Evolutionary conservation across 2,329 filamentous ascomycete species (phyloP), one percentile per base, ranked within the genome.

Genomic region (Stylonectria norvegica): DNA sequence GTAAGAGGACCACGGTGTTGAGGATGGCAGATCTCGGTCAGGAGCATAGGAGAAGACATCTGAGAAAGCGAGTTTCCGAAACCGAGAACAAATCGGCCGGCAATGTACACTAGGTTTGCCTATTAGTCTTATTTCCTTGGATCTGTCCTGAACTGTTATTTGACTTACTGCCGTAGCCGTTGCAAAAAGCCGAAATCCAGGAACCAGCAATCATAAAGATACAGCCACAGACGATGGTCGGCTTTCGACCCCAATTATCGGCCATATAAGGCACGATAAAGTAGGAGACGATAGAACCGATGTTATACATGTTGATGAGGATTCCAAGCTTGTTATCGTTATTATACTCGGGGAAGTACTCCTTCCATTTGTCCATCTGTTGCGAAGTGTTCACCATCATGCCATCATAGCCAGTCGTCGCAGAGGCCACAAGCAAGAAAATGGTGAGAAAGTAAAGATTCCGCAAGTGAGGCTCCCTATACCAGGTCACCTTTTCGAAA

Each of bases 11-110:
- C 81, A 56, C 81, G 77, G 57, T 86, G 81, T 56, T 85, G 81
- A 17, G 81, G 81, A 56, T 85, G 81, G 63, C 75, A 79, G 45
- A 85, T 73, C 66, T 85, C 82, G 4, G 78, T 79, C 9, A 85
- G 70, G 6, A 85, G 69, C 35, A 85, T 68, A 4, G 81, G 81
- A 10, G 79, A 81, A 4, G 76, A 73, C 65, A 82, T 77, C 52
- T 84, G 80, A 0, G 79, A 69, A 35, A 85, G 64, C 34, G 76
- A 78, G 65, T 82, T 82, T 31, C 83, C 83, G 52, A 87, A 85
- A 47, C 83, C 83, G 42, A 68, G 59, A n/a, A 61, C 48, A 29
- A 66, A 64, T 16, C 63, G 49, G 20, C 71, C 71, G 53, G 35
- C 62, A 35, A 67, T 59, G 45, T 63, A 67, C 65, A 67, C 64